Percentiles rank a stretch among this genome's conserved stretches.
These are phyloP conservation scores for Asterochloris erici DNA, from an alignment of 139 green algal species.

Conservation along the genomic window DNA sequence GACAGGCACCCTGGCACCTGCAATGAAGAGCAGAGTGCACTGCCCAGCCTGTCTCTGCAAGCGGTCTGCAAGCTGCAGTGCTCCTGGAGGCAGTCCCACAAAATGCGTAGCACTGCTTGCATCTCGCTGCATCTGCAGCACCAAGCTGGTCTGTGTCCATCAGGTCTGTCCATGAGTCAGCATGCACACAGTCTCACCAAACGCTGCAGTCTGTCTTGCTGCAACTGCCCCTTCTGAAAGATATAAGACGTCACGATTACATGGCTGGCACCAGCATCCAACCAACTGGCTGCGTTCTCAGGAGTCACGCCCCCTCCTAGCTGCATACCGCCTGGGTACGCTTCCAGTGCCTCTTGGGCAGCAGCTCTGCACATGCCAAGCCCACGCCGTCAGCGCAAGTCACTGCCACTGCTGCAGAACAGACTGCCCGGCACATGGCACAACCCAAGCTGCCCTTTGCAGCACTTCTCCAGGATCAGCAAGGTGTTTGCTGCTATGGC, in stretches of 20 bases:
- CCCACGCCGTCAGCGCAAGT: neutral
- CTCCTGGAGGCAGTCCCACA: too few relatives aligned
- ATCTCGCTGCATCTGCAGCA: too few relatives aligned
- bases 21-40: too few relatives aligned
- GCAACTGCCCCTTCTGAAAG: slow-evolving; percentile 84
- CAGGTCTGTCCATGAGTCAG: neutral
- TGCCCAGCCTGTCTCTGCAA: too few relatives aligned
- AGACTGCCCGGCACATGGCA: neutral
- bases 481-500: neutral
- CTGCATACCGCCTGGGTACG: slow-evolving; percentile 88
- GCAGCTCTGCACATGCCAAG: slow-evolving; percentile 37
- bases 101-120: too few relatives aligned
- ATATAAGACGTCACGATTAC: slow-evolving; percentile 97
- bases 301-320: slow-evolving; percentile 89
- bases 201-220: slow-evolving; percentile 70
- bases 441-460: neutral
- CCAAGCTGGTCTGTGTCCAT: too few relatives aligned
- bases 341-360: slow-evolving; percentile 62
- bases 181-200: slow-evolving; percentile 51
- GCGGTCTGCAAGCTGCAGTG: too few relatives aligned
- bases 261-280: slow-evolving; percentile 91
- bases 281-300: slow-evolving; percentile 77
- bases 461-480: neutral
- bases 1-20: too few relatives aligned
- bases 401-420: neutral